Conservation (phyloP, 495 filamentous ascomycete genomes). For the Daldinia decipiens region DNA sequence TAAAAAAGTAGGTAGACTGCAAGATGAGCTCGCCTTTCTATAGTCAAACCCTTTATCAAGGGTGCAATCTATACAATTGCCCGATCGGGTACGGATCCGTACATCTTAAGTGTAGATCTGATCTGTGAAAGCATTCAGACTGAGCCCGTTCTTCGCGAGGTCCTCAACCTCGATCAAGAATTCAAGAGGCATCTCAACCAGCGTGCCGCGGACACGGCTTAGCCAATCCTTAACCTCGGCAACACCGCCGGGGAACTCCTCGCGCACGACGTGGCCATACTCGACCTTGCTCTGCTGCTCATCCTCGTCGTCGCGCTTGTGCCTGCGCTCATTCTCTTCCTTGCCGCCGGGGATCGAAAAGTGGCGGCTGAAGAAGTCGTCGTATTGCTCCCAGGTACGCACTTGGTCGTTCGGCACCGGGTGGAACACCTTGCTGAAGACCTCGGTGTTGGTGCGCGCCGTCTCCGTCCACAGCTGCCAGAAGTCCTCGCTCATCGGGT, state of each 20-base stretch:
- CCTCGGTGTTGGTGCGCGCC: constrained; percentile 83
- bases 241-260: constrained; percentile 76
- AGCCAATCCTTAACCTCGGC: constrained; percentile 85
- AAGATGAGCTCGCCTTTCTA: not conserved
- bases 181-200: constrained; percentile 93
- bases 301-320: constrained; percentile 28
- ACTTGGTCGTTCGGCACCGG: constrained; percentile 84
- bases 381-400: constrained; percentile 85
- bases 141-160: constrained; percentile 85
- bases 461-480: constrained; percentile 75
- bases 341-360: constrained; percentile 68
- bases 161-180: constrained; percentile 87
- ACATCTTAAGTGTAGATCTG: constrained; percentile 73
- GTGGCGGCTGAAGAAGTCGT: constrained; percentile 76
- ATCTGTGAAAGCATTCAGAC: constrained; percentile 82
- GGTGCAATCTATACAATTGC: not conserved
- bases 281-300: constrained; percentile 54
- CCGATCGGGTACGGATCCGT: too few species aligned
- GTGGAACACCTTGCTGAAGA: constrained; percentile 88
- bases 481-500: constrained; percentile 77
- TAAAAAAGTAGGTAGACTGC: not conserved
- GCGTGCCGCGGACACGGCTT: constrained; percentile 75
- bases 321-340: constrained; percentile 40
- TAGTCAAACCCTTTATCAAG: not conserved
- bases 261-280: constrained; percentile 87